phyloP scores from a whole-genome alignment of 2,329 filamentous ascomycete genomes.

The Thielaviopsis populi region DNA sequence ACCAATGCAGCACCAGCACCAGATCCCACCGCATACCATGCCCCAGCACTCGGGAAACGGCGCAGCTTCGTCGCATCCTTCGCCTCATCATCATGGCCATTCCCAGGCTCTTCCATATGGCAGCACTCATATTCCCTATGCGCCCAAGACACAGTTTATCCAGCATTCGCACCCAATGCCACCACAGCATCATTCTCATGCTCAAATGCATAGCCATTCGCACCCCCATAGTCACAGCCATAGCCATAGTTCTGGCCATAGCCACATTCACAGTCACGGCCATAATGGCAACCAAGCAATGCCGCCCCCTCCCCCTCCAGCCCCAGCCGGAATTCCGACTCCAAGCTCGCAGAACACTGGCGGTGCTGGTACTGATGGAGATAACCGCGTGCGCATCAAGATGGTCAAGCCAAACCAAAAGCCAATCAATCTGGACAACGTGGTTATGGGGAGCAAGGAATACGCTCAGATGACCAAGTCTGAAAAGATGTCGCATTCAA shows the following conservation, averaged over 20 bases:
- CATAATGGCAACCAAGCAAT: neutral
- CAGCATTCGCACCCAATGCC: slow-evolving; percentile 5
- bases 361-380: neutral
- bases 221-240: neutral
- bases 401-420: slow-evolving; percentile 16
- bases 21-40: neutral
- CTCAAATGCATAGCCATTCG: neutral
- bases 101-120: neutral
- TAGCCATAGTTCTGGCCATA: neutral
- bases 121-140: neutral
- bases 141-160: slow-evolving; percentile 9
- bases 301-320: neutral
- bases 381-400: slow-evolving; percentile 14
- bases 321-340: neutral
- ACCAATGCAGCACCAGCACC: neutral
- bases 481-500: slow-evolving; percentile 50
- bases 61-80: neutral
- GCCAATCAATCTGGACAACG: slow-evolving; percentile 15
- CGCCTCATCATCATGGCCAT: neutral
- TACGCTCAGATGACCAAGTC: slow-evolving; percentile 49
- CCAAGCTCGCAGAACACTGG: neutral
- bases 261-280: neutral
- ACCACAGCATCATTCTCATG: neutral
- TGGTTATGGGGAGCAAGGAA: slow-evolving; percentile 29
- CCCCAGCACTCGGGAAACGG: neutral